A percentile compares a stretch with the other conserved stretches of the same genome.
phyloP scores from a whole-genome alignment of 2,329 filamentous ascomycete species.

The Phialophora expanda region DNA sequence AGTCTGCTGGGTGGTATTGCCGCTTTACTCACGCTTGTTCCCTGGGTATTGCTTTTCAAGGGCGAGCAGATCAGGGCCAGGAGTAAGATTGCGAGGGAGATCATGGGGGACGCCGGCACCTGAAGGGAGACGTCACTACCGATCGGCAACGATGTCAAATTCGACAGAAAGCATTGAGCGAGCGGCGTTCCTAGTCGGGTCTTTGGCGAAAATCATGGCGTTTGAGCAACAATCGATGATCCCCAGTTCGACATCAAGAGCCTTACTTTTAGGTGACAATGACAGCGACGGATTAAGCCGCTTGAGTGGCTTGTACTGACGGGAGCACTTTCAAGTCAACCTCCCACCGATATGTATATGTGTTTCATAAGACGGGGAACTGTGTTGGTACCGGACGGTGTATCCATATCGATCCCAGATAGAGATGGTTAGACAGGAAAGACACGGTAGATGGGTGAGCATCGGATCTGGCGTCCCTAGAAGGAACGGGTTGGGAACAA shows the following conservation, averaged over 20 bases:
- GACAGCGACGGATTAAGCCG: neutral
- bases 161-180: neutral
- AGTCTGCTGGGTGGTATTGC: conserved; percentile 76
- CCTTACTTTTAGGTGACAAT: neutral
- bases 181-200: neutral
- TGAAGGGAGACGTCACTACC: neutral
- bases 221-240: neutral
- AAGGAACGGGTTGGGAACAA: neutral
- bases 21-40: conserved; percentile 73
- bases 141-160: neutral
- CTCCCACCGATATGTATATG: neutral
- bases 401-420: neutral
- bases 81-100: conserved; percentile 73
- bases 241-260: neutral
- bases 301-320: neutral
- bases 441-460: neutral
- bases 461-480: neutral
- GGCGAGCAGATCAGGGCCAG: conserved; percentile 75
- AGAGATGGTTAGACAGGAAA: neutral
- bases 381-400: neutral
- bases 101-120: conserved; percentile 24
- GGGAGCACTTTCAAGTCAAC: neutral
- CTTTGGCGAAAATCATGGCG: neutral
- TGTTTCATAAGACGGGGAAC: neutral
- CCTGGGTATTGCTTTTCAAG: conserved; percentile 82